Evolutionary conservation across 306 rosid genomes (phyloP), one percentile per base, ranked within the genome.

Genomic region (Astragalus membranaceus): DNA sequence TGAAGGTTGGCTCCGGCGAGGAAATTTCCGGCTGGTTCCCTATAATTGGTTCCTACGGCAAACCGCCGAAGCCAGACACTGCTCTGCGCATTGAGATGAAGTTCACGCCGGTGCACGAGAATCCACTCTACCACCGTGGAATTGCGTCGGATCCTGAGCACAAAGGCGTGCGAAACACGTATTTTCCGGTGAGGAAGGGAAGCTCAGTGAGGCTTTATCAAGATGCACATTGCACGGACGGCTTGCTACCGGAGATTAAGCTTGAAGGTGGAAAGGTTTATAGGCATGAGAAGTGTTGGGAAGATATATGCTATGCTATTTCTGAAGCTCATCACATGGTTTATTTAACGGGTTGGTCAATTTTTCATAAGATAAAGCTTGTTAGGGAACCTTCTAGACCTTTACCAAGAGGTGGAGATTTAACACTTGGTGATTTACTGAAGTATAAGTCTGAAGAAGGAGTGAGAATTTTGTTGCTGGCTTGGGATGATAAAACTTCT

Each of bases 401-500:
- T 1, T 59, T 77, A 76, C 99, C 90, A 0, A 70, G 91, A 2
- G 92, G 95, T 3, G 97, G 96, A 8, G 79, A 87, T 0, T 82
- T 80, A 76, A 91, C 79, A 3, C 99, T 94, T 10, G 99, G 99
- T n/a, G 96, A 94, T 0, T 76, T 94, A 85, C 97, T 94, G n/a
- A 89, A 86, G 86, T 94, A 87, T 78, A 94, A 94, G 73, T 89
- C 96, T 68, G 65, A 87, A 73, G 99, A 94, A 81, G 99, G 99
- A 3, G 96, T 94, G 0, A 63, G 97, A 23, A 92, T 94, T 47
- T 39, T 94, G 83, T 44, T 94, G 78, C 72, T 94, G 79, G 68
- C 91, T 51, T 94, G 99, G 99, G 97, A 94, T 79, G 97, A 94
- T 52, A 91, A 91, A 85, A 87, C 96, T 78, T 94, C 99, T 1